Conservation (phyloP, 768 basidiomycete genomes). For the Rhodocollybia butyracea region DNA sequence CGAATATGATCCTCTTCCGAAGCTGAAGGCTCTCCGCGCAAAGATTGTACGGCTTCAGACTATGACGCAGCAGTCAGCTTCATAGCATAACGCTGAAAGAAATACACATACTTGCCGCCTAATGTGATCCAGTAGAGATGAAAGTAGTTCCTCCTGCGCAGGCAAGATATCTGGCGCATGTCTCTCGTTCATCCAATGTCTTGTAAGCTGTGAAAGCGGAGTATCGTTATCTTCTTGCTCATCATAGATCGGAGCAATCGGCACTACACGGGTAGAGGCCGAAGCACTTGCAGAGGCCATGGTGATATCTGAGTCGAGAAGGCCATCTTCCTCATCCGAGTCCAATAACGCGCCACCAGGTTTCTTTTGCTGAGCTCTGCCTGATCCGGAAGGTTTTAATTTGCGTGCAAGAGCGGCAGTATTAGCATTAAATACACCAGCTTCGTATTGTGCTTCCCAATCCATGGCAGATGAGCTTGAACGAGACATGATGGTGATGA, state of each 20-base stretch:
- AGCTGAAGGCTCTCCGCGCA: constrained; percentile 78
- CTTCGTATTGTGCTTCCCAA: constrained; percentile 1
- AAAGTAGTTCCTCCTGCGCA: constrained; percentile 66
- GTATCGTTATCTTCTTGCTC: constrained; percentile 36
- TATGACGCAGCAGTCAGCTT: constrained; percentile 27
- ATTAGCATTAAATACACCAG: not conserved
- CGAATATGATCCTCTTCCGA: constrained; percentile 93
- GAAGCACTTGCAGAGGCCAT: not conserved
- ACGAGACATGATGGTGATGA: not conserved
- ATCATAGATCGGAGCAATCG: not conserved
- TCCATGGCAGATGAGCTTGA: not conserved
- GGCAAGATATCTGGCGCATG: constrained; percentile 79
- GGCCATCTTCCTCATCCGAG: constrained; percentile 1
- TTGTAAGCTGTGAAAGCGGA: constrained; percentile 64
- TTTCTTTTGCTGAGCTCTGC: not conserved
- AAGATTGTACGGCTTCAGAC: constrained; percentile 74
- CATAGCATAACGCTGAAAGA: not conserved
- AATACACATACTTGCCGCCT: constrained; percentile 67
- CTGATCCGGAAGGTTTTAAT: no score
- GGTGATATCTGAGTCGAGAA: constrained; percentile 2
- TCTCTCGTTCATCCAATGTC: constrained; percentile 86
- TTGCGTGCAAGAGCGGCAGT: not conserved
- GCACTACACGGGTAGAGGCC: not conserved
- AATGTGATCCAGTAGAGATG: constrained; percentile 68
- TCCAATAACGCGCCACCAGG: constrained; percentile 4